Percentiles rank a stretch among this genome's conserved stretches.
Conservation (phyloP, 495 filamentous ascomycete genomes). For the Penicillium psychrofluorescens region DNA sequence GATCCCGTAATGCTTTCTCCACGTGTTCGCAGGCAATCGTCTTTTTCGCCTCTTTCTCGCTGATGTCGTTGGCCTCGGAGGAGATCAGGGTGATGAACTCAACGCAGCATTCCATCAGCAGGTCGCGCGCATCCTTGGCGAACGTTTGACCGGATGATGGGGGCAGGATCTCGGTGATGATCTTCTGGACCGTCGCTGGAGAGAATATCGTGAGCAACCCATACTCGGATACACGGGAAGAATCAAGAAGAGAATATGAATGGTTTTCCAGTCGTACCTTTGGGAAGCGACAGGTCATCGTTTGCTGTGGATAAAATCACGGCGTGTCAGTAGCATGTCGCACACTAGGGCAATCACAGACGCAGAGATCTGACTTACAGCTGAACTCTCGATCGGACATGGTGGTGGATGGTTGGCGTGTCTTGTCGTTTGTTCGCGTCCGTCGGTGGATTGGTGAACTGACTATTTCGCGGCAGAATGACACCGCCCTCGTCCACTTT, state of each 20-base stretch:
- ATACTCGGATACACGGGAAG: no score
- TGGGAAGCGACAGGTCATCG: slow-evolving; percentile 92
- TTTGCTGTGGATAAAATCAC: slow-evolving; percentile 45
- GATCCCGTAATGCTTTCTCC: slow-evolving; percentile 78
- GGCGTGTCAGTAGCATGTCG: no score
- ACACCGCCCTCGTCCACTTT: slow-evolving; percentile 22
- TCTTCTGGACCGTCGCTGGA: slow-evolving; percentile 93
- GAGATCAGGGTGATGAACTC: slow-evolving; percentile 98
- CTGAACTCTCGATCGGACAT: slow-evolving; percentile 93
- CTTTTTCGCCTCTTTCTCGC: slow-evolving; percentile 97
- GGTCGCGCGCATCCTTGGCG: slow-evolving; percentile 86
- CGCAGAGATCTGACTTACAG: slow-evolving; percentile 42
- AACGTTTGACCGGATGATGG: slow-evolving; percentile 64
- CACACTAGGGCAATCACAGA: background rate
- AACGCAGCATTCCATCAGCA: slow-evolving; percentile 97
- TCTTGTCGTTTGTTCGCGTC: no score
- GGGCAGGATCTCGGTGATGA: slow-evolving; percentile 87
- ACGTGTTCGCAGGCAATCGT: slow-evolving; percentile 97
- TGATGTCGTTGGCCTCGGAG: slow-evolving; percentile 96
- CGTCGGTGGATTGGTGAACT: no score
- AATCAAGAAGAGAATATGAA: background rate
- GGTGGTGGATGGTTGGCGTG: slow-evolving; percentile 6
- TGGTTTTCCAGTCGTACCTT: slow-evolving; percentile 49
- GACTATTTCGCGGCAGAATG: slow-evolving; percentile 19
- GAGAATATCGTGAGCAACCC: background rate